Conservation (phyloP, 2,329 filamentous ascomycete species). For the Diaporthe helianthi region DNA sequence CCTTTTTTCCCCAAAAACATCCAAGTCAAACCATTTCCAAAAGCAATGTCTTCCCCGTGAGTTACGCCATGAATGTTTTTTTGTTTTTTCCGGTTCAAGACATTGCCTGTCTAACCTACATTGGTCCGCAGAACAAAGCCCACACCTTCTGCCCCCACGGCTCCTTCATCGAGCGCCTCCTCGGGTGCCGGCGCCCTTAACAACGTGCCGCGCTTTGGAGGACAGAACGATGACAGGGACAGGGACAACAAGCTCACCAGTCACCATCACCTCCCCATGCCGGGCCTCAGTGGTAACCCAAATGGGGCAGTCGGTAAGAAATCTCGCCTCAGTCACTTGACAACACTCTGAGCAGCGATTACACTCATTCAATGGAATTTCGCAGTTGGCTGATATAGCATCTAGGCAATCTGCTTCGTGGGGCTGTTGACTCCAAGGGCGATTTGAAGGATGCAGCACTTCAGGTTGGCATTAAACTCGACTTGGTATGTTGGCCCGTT, state of each 20-base stretch:
- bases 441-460: slow-evolving; percentile 64
- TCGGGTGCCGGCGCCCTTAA: slow-evolving; percentile 6
- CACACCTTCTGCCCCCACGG: slow-evolving; percentile 17
- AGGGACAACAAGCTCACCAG: slow-evolving; percentile 15
- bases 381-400: not conserved
- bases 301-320: slow-evolving; percentile 30
- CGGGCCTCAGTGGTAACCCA: slow-evolving; percentile 26
- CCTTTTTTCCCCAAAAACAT: not conserved
- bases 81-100: not conserved
- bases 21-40: not conserved
- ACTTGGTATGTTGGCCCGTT: slow-evolving; percentile 45
- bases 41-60: slow-evolving; percentile 34
- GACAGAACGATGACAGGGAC: slow-evolving; percentile 18
- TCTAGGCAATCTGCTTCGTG: slow-evolving; percentile 61
- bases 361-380: not conserved
- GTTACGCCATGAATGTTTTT: not conserved
- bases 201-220: slow-evolving; percentile 26
- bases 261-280: slow-evolving; percentile 28
- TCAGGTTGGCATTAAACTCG: slow-evolving; percentile 68
- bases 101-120: not conserved
- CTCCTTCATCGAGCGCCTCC: not conserved
- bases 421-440: slow-evolving; percentile 63
- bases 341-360: not conserved
- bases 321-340: not conserved
- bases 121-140: slow-evolving; percentile 26